These are phyloP conservation scores for Acanthamoeba sp. DNA, from an alignment of 208 protist genomes.

Conservation along the genomic window DNA sequence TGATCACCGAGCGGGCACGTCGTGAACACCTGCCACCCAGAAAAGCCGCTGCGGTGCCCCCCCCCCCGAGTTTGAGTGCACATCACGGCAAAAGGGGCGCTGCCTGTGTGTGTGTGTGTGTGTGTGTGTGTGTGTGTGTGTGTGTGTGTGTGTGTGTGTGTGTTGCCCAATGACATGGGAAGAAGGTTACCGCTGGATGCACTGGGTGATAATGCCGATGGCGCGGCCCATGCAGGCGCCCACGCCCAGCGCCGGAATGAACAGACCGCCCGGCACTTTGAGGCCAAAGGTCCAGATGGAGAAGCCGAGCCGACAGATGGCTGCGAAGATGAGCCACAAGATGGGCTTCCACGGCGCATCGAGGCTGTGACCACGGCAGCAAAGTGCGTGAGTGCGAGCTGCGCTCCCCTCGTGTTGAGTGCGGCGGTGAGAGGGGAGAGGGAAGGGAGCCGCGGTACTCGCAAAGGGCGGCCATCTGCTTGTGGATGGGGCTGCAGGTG, in stretches of 20 bases:
- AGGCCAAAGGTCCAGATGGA: conserved; percentile 70
- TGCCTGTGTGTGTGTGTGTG: too few species aligned
- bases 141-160: too few species aligned
- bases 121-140: too few species aligned
- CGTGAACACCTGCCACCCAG: conserved; percentile 21
- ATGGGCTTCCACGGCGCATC: neutral
- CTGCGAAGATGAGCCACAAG: conserved; percentile 17
- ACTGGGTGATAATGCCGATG: conserved; percentile 23
- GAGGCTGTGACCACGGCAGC: neutral
- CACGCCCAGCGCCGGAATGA: conserved; percentile 49
- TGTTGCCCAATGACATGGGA: too few species aligned
- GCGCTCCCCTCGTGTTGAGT: neutral
- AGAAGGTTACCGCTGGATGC: neutral
- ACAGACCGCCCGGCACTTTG: conserved; percentile 41
- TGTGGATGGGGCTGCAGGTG: conserved; percentile 7
- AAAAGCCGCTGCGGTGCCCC: conserved; percentile 3
- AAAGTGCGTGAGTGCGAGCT: neutral
- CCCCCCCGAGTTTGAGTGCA: too few species aligned
- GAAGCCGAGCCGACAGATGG: neutral
- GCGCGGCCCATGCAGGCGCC: conserved; percentile 60
- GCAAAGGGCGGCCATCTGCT: conserved; percentile 21
- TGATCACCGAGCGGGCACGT: neutral
- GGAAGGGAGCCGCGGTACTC: neutral
- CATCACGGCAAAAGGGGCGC: too few species aligned
- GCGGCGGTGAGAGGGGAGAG: too few species aligned